These are phyloP conservation scores for Xylaria sp. DNA, from an alignment of 2,329 filamentous ascomycete species.

Conservation along the genomic window DNA sequence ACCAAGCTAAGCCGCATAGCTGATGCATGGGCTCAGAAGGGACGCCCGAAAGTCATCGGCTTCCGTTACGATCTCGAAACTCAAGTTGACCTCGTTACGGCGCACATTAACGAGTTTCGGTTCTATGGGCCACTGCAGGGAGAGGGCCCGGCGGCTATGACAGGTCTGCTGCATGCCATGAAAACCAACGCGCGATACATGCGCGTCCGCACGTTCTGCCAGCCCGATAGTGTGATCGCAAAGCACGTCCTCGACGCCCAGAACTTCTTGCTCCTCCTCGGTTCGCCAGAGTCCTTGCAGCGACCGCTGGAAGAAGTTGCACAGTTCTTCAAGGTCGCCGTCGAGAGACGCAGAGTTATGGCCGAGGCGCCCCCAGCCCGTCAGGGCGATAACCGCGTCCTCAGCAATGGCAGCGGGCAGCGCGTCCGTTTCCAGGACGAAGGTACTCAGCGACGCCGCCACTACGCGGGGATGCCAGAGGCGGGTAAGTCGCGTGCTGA, in stretches of 20 bases:
- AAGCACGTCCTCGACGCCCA: slow-evolving; percentile 68
- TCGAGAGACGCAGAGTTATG: slow-evolving; percentile 58
- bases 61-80: slow-evolving; percentile 71
- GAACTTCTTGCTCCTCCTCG: slow-evolving; percentile 62
- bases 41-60: slow-evolving; percentile 65
- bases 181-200: slow-evolving; percentile 64
- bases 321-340: slow-evolving; percentile 64
- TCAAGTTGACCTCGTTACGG: slow-evolving; percentile 64
- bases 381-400: slow-evolving; percentile 1
- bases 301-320: slow-evolving; percentile 61
- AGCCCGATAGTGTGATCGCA: slow-evolving; percentile 67
- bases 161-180: slow-evolving; percentile 63
- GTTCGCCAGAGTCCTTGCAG: slow-evolving; percentile 57
- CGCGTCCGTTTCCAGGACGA: slow-evolving; percentile 31
- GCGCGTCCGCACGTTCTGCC: slow-evolving; percentile 66
- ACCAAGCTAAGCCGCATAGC: slow-evolving; percentile 63
- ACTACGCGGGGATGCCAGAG: background rate
- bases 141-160: slow-evolving; percentile 55
- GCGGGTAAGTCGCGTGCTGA: slow-evolving; percentile 4
- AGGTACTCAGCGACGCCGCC: background rate
- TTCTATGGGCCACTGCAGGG: slow-evolving; percentile 64
- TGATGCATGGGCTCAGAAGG: slow-evolving; percentile 63
- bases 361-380: slow-evolving; percentile 23
- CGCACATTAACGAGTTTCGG: slow-evolving; percentile 64
- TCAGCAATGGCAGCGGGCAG: slow-evolving; percentile 25